Conservation (phyloP, 805 yeast genomes). For the Kregervanrija fluxuum region DNA sequence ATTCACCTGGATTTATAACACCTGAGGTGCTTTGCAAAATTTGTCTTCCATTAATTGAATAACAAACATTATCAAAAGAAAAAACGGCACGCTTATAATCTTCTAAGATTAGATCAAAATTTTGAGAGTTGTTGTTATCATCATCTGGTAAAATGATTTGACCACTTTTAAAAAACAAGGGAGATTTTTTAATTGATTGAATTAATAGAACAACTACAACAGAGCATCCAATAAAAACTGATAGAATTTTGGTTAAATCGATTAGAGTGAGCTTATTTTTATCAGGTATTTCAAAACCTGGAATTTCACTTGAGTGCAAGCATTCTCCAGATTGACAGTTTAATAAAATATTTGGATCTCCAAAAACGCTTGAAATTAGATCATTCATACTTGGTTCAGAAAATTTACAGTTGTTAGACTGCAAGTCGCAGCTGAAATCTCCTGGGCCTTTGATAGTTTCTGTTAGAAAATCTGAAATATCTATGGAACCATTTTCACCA, state of each 20-base stretch:
- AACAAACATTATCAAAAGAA: conserved; percentile 67
- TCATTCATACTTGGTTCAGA: conserved; percentile 97
- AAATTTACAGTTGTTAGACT: conserved; percentile 58
- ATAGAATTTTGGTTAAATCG: conserved; percentile 40
- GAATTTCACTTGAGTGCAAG: conserved; percentile 84
- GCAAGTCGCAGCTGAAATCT: conserved; percentile 73
- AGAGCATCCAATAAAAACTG: conserved; percentile 36
- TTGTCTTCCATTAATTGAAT: conserved; percentile 43
- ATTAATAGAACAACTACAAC: conserved; percentile 36
- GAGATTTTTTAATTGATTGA: conserved; percentile 50
- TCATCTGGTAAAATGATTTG: conserved; percentile 18
- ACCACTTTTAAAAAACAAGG: conserved; percentile 41
- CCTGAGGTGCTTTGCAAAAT: conserved; percentile 69
- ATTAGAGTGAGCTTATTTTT: conserved; percentile 36
- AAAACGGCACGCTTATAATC: conserved; percentile 63
- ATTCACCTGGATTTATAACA: conserved; percentile 75
- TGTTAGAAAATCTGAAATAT: conserved; percentile 84
- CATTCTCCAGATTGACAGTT: conserved; percentile 86
- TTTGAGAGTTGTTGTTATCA: conserved; percentile 30
- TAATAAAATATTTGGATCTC: conserved; percentile 85
- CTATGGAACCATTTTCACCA: conserved; percentile 91
- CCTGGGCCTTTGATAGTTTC: conserved; percentile 94
- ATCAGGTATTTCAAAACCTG: conserved; percentile 75
- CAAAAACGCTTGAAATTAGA: conserved; percentile 81
- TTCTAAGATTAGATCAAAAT: conserved; percentile 32